These are phyloP conservation scores for Saccharomycopsis selenospora DNA, from an alignment of 805 yeast genomes.

Conservation along the genomic window DNA sequence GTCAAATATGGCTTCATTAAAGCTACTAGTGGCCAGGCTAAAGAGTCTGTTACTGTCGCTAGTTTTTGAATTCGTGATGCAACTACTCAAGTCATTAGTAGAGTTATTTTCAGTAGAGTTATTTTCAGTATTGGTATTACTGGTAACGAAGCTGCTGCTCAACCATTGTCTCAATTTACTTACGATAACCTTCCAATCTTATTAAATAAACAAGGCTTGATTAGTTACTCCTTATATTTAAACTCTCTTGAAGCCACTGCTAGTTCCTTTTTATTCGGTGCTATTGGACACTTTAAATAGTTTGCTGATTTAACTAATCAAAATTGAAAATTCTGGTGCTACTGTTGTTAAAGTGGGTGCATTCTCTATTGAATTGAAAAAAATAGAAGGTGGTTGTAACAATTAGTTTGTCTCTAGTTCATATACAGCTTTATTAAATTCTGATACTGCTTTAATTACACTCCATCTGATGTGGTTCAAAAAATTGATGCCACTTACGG, in stretches of 20 bases:
- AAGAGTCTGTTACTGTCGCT: conserved; percentile 5
- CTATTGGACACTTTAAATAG: conserved; percentile 41
- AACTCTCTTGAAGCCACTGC: conserved; percentile 5
- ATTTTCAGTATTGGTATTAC: conserved; percentile 16
- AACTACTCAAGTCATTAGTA: conserved; percentile 12
- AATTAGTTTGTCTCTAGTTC: conserved; percentile 19
- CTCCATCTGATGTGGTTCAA: conserved; percentile 5
- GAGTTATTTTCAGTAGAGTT: conserved; percentile 51
- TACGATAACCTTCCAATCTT: conserved; percentile 17
- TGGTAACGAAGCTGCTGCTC: conserved; percentile 9
- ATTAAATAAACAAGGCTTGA: conserved; percentile 7
- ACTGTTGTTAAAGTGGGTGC: conserved; percentile 2
- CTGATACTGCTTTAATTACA: conserved; percentile 13
- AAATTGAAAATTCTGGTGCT: conserved; percentile 4
- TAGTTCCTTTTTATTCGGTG: conserved; percentile 19
- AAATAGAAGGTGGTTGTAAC: conserved; percentile 23
- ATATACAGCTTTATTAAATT: conserved; percentile 16
- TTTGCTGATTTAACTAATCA: conserved; percentile 36
- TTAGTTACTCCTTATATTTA: conserved; percentile 14
- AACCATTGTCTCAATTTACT: not conserved
- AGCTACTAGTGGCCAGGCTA: conserved; percentile 9
- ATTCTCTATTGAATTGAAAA: conserved; percentile 15
- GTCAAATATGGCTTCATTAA: conserved; percentile 22
- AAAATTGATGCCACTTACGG: conserved; percentile 14
- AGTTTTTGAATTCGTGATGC: conserved; percentile 11